A percentile compares a stretch with the other conserved stretches of the same genome.
Evolutionary conservation across 164 flowering plant genomes (phyloP).

Genomic region (Vitis riparia): DNA sequence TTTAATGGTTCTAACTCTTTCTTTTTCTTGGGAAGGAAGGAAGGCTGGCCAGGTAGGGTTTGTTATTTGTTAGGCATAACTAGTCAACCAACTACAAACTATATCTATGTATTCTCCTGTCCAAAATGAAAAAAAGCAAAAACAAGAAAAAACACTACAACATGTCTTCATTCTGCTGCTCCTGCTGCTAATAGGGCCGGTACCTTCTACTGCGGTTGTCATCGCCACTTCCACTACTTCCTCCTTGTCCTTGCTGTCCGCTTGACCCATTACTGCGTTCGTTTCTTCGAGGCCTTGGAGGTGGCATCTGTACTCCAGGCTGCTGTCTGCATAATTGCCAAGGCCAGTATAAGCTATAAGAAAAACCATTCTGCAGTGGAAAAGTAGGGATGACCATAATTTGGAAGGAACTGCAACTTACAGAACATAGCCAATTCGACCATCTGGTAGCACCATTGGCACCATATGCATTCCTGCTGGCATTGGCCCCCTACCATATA

Average conservation of each 20-base stretch:
- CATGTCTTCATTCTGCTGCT: constrained; percentile 9
- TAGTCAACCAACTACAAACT: constrained; percentile 5
- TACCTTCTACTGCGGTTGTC: constrained; percentile 68
- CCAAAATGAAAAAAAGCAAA: no score
- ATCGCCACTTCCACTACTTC: constrained; percentile 51
- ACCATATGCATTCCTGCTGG: constrained; percentile 98
- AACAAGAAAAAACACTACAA: constrained; percentile 5
- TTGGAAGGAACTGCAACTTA: constrained; percentile 41
- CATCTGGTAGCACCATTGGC: constrained; percentile 98
- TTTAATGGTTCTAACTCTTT: background rate
- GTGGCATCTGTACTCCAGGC: constrained; percentile 75
- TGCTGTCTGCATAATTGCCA: constrained; percentile 68
- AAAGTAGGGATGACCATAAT: no score
- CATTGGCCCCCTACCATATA: constrained; percentile 95
- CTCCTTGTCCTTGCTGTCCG: constrained; percentile 50
- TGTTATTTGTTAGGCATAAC: constrained; percentile 3
- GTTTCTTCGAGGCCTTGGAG: constrained; percentile 57
- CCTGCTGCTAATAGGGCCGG: constrained; percentile 66
- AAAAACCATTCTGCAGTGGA: no score
- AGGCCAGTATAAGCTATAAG: background rate
- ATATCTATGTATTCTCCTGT: background rate
- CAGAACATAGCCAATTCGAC: constrained; percentile 97
- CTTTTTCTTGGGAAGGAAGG: background rate
- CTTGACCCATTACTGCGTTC: constrained; percentile 56
- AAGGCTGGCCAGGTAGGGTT: background rate